phyloP scores from a whole-genome alignment of 768 basidiomycete species.

The Exidia glandulosa region DNA sequence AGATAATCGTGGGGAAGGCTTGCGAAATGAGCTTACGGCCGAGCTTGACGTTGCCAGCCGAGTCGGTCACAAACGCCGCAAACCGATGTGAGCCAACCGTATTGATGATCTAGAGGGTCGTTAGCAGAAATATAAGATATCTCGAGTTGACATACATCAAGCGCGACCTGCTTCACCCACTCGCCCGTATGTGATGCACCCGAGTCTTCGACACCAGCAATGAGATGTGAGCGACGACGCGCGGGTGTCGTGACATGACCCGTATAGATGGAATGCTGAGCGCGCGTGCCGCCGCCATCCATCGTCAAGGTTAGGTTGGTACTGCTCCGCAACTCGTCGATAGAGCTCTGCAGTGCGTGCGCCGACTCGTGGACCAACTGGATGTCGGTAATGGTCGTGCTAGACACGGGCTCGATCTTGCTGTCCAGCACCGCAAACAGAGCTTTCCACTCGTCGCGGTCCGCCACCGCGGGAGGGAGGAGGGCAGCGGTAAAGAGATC shows the following conservation, averaged over 20 bases:
- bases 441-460: neutral
- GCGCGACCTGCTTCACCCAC: neutral
- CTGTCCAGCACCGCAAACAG: neutral
- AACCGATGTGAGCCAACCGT: neutral
- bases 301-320: neutral
- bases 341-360: neutral
- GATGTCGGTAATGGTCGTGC: neutral
- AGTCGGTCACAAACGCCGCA: neutral
- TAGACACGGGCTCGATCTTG: neutral
- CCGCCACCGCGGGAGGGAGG: neutral
- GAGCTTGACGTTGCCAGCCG: neutral
- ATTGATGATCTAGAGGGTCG: neutral
- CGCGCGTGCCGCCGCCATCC: neutral
- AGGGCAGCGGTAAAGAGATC: neutral
- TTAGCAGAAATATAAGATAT: too few species aligned
- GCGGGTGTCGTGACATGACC: neutral
- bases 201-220: neutral
- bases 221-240: neutral
- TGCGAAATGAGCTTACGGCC: neutral
- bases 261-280: neutral
- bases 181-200: neutral
- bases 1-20: neutral
- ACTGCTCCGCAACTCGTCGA: neutral
- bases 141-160: neutral
- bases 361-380: neutral